Conservation (phyloP, 139 green algal genomes). For the Yamagishiella unicocca region DNA sequence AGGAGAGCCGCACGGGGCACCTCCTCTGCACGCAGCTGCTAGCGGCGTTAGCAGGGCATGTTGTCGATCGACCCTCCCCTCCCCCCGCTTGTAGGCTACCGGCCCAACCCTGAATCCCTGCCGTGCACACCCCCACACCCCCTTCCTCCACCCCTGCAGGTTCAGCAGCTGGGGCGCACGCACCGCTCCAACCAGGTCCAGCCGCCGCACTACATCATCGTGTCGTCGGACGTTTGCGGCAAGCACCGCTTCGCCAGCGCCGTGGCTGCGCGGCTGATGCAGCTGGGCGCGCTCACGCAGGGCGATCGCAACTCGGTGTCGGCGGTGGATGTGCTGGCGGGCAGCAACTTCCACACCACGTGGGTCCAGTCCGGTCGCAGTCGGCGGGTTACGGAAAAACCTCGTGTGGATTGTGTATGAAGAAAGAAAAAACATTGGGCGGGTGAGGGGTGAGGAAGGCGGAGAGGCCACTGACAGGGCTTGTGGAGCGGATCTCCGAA, state of each 20-base stretch:
- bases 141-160: neutral
- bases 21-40: too few species aligned
- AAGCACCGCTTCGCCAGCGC: slow-evolving; percentile 71
- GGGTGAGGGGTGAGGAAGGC: too few species aligned
- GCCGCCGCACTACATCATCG: slow-evolving; percentile 79
- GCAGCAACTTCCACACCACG: slow-evolving; percentile 65
- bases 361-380: slow-evolving; percentile 19
- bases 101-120: too few species aligned
- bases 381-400: too few species aligned
- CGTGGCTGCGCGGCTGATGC: slow-evolving; percentile 67
- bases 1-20: too few species aligned
- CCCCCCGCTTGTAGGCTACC: too few species aligned
- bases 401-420: too few species aligned
- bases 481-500: too few species aligned
- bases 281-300: slow-evolving; percentile 74
- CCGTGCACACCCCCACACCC: neutral
- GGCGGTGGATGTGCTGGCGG: slow-evolving; percentile 62
- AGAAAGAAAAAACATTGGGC: too few species aligned
- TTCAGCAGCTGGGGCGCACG: slow-evolving; percentile 61
- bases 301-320: slow-evolving; percentile 69
- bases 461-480: too few species aligned
- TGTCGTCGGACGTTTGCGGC: slow-evolving; percentile 70
- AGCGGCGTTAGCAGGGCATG: too few species aligned
- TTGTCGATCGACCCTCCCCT: neutral
- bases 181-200: slow-evolving; percentile 79